phyloP scores from a whole-genome alignment of 768 basidiomycete species.

The Clavaria fumosa region DNA sequence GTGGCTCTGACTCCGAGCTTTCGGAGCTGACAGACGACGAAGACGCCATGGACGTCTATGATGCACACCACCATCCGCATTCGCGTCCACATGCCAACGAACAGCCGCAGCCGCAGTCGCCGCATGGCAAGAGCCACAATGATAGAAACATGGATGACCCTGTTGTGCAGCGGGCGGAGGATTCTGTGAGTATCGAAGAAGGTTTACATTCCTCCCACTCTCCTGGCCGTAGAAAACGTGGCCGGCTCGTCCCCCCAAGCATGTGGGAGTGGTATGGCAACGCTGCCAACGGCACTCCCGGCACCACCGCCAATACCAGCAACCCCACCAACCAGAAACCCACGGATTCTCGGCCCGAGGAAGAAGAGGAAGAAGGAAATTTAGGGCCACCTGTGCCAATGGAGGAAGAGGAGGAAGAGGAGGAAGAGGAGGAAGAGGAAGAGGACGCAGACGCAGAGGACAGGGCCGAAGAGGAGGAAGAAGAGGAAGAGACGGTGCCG shows the following conservation, averaged over 20 bases:
- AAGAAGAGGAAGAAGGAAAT: slow-evolving; percentile 36
- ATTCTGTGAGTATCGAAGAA: too few relatives aligned
- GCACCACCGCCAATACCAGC: slow-evolving; percentile 9
- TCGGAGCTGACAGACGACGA: slow-evolving; percentile 78
- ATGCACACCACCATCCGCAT: too few relatives aligned
- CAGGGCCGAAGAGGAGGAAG: slow-evolving; percentile 12
- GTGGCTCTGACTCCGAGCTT: slow-evolving; percentile 55
- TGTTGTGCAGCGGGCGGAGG: slow-evolving; percentile 16
- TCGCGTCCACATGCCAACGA: slow-evolving; percentile 14
- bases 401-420: slow-evolving; percentile 48
- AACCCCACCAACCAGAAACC: too few relatives aligned
- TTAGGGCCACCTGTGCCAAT: slow-evolving; percentile 33
- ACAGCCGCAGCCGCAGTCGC: slow-evolving; percentile 7
- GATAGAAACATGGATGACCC: slow-evolving; percentile 2
- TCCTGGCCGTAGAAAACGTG: too few relatives aligned
- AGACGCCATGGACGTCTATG: too few relatives aligned
- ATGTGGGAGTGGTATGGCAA: slow-evolving; percentile 82
- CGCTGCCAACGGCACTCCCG: slow-evolving; percentile 19
- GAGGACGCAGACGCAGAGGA: too few relatives aligned
- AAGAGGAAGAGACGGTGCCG: slow-evolving; percentile 11
- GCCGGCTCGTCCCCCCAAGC: slow-evolving; percentile 57
- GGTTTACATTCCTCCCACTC: too few relatives aligned
- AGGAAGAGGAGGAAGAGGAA: slow-evolving; percentile 23
- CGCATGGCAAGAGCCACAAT: slow-evolving; percentile 11
- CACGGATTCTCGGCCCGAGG: too few relatives aligned